Evolutionary conservation across 2,329 filamentous ascomycete genomes (phyloP).

Genomic region (Exophiala sideris): DNA sequence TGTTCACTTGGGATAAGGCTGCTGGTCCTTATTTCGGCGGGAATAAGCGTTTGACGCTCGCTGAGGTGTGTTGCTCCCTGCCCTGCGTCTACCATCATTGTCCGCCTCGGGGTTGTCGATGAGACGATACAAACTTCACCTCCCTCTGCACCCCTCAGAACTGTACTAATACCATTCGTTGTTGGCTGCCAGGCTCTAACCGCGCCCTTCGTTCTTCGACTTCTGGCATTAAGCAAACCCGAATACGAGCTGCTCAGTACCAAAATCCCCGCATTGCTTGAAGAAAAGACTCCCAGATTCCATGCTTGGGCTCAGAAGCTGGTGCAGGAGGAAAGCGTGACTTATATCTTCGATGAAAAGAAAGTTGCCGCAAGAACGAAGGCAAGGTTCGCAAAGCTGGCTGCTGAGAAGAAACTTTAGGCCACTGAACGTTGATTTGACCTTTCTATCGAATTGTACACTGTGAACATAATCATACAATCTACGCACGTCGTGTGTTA

Average conservation of each 20-base stretch:
- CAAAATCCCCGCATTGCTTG: constrained; percentile 49
- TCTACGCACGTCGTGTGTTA: too few relatives aligned
- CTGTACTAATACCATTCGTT: too few relatives aligned
- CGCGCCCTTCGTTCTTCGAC: constrained; percentile 64
- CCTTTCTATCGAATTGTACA: too few relatives aligned
- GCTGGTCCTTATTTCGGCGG: constrained; percentile 61
- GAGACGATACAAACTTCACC: too few relatives aligned
- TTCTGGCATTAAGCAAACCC: constrained; percentile 54
- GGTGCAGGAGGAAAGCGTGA: constrained; percentile 62
- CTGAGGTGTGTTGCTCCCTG: constrained; percentile 56
- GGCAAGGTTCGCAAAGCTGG: constrained; percentile 6
- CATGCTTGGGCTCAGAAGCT: constrained; percentile 64
- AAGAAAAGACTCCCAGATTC: constrained; percentile 43
- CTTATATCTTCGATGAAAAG: constrained; percentile 58
- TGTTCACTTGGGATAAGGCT: constrained; percentile 45
- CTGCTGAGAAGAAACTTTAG: constrained; percentile 1
- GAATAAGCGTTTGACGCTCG: constrained; percentile 63
- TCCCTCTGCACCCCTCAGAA: too few relatives aligned
- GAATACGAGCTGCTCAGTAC: constrained; percentile 42
- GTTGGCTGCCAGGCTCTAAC: constrained; percentile 50
- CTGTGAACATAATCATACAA: too few relatives aligned
- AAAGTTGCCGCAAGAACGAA: constrained; percentile 29
- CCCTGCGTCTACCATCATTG: not conserved
- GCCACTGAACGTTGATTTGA: too few relatives aligned
- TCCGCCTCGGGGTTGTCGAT: not conserved